These are phyloP conservation scores for Pythium insidiosum DNA, from an alignment of 352 stramenopile genomes.

Conservation along the genomic window DNA sequence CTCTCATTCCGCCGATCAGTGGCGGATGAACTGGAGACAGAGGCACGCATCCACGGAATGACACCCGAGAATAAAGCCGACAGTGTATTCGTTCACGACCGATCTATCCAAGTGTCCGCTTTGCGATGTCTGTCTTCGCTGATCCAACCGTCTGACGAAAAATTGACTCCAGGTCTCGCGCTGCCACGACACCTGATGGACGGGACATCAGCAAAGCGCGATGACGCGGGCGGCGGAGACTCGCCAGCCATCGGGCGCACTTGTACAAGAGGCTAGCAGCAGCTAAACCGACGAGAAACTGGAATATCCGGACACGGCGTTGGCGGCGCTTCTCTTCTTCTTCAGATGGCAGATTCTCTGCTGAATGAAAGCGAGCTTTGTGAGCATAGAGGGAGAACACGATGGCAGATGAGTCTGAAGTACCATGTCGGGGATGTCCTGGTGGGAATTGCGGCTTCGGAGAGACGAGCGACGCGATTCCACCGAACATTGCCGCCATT, in stretches of 20 bases:
- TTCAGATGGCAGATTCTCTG: constrained; percentile 46
- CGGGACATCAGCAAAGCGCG: constrained; percentile 22
- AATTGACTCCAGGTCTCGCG: constrained; percentile 52
- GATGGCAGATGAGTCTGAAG: neutral
- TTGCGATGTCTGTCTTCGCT: no score
- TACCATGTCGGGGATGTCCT: constrained; percentile 66
- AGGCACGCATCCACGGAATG: neutral
- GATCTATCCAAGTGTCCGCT: no score
- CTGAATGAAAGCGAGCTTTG: no score
- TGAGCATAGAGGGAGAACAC: no score
- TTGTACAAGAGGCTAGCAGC: constrained; percentile 51
- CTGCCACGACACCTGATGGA: neutral
- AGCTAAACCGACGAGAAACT: constrained; percentile 66
- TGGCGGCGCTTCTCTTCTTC: constrained; percentile 66
- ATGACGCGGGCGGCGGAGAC: constrained; percentile 25
- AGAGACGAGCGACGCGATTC: constrained; percentile 57
- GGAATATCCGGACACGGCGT: constrained; percentile 69
- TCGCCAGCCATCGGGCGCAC: constrained; percentile 37
- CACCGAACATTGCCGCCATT: constrained; percentile 68
- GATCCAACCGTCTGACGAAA: constrained; percentile 48
- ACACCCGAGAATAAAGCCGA: neutral
- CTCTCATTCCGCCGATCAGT: constrained; percentile 79
- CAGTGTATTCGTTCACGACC: no score
- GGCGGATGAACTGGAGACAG: constrained; percentile 20
- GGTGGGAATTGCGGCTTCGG: constrained; percentile 55